Percentiles rank a stretch among this genome's conserved stretches.
Conservation (phyloP, 108 stramenopile genomes). For the Phaeodactylum tricornutum region DNA sequence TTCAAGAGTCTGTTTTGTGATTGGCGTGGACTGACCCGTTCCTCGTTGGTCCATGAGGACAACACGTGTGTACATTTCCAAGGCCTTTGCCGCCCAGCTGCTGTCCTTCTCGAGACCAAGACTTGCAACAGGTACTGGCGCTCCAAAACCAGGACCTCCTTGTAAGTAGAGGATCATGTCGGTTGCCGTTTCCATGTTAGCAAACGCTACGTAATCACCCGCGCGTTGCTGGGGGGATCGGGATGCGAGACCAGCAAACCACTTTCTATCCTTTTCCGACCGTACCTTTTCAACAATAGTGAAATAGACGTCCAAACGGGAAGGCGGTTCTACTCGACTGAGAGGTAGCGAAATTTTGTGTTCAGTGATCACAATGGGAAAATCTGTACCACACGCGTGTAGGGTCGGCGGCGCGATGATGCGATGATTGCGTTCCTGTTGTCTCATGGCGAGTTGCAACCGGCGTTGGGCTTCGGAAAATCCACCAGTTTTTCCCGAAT, state of each 20-base stretch:
- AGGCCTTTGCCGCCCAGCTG: conserved; percentile 63
- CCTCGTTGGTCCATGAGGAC: conserved; percentile 94
- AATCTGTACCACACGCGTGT: conserved; percentile 40
- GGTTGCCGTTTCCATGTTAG: conserved; percentile 24
- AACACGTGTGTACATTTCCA: conserved; percentile 48
- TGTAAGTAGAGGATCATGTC: conserved; percentile 72
- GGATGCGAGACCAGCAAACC: conserved; percentile 9
- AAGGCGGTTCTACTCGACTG: conserved; percentile 5
- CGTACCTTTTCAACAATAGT: conserved; percentile 56
- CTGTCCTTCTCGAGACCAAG: conserved; percentile 31
- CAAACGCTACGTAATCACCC: conserved; percentile 26
- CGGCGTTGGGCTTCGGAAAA: conserved; percentile 25
- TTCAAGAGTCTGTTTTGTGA: conserved; percentile 65
- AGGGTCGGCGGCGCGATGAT: conserved; percentile 59
- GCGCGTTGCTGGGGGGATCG: conserved; percentile 36
- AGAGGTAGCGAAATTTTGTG: conserved; percentile 65
- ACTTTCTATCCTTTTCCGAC: conserved; percentile 7
- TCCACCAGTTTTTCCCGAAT: conserved; percentile 9
- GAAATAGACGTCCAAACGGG: conserved; percentile 59
- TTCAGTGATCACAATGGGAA: conserved; percentile 61
- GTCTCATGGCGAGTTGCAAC: conserved; percentile 50
- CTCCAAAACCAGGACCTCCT: conserved; percentile 88
- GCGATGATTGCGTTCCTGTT: conserved; percentile 60
- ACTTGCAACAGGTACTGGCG: conserved; percentile 50
- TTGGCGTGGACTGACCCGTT: conserved; percentile 73